These are phyloP conservation scores for Mastigamoeba balamuthi DNA, from an alignment of 78 protist genomes.

Conservation along the genomic window DNA sequence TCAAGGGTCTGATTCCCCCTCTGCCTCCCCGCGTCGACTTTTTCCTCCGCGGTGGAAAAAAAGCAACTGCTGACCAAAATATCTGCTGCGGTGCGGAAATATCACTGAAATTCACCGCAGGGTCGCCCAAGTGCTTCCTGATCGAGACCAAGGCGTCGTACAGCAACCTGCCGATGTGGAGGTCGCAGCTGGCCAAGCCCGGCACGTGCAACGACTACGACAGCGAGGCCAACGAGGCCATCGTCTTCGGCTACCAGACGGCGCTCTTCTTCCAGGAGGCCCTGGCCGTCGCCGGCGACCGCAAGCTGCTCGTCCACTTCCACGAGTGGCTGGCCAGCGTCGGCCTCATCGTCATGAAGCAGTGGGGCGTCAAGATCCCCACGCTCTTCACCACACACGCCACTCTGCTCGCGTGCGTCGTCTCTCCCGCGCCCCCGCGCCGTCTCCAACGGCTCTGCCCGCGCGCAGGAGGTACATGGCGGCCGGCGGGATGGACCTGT, in stretches of 20 bases:
- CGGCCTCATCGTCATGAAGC: conserved; percentile 38
- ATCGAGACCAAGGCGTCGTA: conserved; percentile 22
- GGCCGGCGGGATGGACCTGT: conserved; percentile 71
- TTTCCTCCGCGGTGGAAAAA: no score
- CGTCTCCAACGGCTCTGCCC: background rate
- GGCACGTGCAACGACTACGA: conserved; percentile 24
- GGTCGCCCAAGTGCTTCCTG: conserved; percentile 36
- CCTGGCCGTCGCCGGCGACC: background rate
- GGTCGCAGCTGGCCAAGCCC: conserved; percentile 42
- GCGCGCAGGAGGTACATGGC: conserved; percentile 52
- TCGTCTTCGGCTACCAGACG: conserved; percentile 61
- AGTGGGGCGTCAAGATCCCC: conserved; percentile 33
- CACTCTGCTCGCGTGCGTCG: conserved; percentile 41
- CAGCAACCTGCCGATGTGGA: conserved; percentile 48
- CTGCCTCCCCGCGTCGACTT: background rate
- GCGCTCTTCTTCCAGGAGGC: conserved; percentile 61
- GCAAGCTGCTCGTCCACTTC: conserved; percentile 59
- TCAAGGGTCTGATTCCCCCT: conserved; percentile 21
- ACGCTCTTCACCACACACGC: conserved; percentile 84
- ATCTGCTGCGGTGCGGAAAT: no score
- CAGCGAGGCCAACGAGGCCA: conserved; percentile 50
- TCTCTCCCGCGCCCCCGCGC: background rate
- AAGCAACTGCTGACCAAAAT: no score
- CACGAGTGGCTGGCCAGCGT: conserved; percentile 79
- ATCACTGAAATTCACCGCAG: no score